A percentile compares a stretch with the other conserved stretches of the same genome.
Evolutionary conservation across 2,329 filamentous ascomycete genomes (phyloP).

Genomic region (Xylariaceae sp.): DNA sequence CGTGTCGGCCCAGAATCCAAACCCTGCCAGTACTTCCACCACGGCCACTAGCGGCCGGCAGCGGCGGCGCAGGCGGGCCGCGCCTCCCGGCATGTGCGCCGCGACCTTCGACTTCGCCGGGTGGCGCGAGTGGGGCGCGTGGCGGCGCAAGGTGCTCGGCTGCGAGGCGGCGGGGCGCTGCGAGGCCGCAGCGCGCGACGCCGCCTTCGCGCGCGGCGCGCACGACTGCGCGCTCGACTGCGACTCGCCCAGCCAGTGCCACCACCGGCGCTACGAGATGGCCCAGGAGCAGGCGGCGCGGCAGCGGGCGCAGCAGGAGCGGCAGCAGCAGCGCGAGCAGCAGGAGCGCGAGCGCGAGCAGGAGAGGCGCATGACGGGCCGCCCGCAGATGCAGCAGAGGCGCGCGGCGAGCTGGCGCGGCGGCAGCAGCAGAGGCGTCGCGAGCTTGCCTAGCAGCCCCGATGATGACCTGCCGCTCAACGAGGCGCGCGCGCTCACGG

Average conservation of each 20-base stretch:
- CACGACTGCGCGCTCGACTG: constrained; percentile 22
- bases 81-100: constrained; percentile 12
- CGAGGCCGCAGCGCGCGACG: constrained; percentile 16
- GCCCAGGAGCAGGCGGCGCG: constrained; percentile 40
- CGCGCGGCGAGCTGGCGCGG: background rate
- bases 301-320: constrained; percentile 26
- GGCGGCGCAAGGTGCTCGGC: constrained; percentile 20
- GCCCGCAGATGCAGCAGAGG: background rate
- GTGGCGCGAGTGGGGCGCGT: constrained; percentile 23
- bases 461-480: constrained; percentile 13
- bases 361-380: too few species aligned
- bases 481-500: constrained; percentile 7
- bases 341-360: too few species aligned
- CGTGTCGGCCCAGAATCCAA: constrained; percentile 6
- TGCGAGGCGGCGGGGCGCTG: constrained; percentile 19
- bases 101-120: constrained; percentile 24
- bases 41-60: constrained; percentile 9
- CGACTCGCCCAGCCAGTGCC: constrained; percentile 36
- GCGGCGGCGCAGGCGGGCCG: constrained; percentile 8
- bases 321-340: constrained; percentile 12
- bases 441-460: constrained; percentile 2
- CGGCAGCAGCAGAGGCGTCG: constrained; percentile 1
- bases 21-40: background rate
- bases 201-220: constrained; percentile 11
- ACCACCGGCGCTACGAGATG: constrained; percentile 31